These are phyloP conservation scores for Phytophthora lateralis DNA, from an alignment of 352 stramenopile species.

Conservation along the genomic window DNA sequence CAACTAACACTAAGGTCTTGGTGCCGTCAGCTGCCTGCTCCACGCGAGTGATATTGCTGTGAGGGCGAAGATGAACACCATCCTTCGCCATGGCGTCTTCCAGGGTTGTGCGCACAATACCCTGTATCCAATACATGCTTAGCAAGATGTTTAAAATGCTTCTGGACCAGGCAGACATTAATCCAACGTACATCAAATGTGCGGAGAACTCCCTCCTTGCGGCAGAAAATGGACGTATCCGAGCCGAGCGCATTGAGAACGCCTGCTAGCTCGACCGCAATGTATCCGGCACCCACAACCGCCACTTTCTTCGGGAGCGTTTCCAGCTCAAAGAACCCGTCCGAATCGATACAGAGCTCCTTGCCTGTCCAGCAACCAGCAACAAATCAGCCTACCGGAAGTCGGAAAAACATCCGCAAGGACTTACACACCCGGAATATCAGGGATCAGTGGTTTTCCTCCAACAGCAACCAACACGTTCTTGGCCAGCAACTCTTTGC, in stretches of 20 bases:
- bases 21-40: constrained; percentile 48
- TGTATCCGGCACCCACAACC: constrained; percentile 98
- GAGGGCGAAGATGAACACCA: constrained; percentile 51
- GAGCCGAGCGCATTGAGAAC: constrained; percentile 94
- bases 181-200: constrained; percentile 80
- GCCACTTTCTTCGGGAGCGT: constrained; percentile 92
- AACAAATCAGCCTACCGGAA: constrained; percentile 1
- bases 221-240: constrained; percentile 91
- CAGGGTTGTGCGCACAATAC: constrained; percentile 54
- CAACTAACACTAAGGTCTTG: constrained; percentile 57
- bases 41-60: constrained; percentile 52
- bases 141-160: constrained; percentile 4
- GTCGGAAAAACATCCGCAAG: background rate
- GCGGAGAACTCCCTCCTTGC: constrained; percentile 84
- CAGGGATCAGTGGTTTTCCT: constrained; percentile 58
- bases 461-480: constrained; percentile 74
- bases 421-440: constrained; percentile 48
- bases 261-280: constrained; percentile 96
- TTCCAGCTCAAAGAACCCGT: constrained; percentile 98
- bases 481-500: constrained; percentile 56
- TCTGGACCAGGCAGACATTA: background rate
- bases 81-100: constrained; percentile 65
- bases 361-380: constrained; percentile 45
- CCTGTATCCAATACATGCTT: constrained; percentile 19
- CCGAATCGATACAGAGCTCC: constrained; percentile 94